phyloP scores from a whole-genome alignment of 2,329 filamentous ascomycete species.

The Microcyclospora pomicola region DNA sequence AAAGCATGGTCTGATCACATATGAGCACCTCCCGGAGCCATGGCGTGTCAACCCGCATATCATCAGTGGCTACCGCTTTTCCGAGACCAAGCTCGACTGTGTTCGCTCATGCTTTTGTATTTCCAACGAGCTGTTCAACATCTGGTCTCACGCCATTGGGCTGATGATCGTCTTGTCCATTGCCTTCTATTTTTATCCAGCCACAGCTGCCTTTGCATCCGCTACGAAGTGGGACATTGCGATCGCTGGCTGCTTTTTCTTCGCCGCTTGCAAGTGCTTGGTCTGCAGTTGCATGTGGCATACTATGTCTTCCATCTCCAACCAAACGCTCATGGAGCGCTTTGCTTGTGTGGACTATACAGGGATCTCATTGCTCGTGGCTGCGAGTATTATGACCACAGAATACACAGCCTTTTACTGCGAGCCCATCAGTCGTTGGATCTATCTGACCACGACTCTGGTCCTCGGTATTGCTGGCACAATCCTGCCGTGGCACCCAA shows the following conservation, averaged over 20 bases:
- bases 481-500: slow-evolving; percentile 89
- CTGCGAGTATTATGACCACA: slow-evolving; percentile 92
- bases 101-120: slow-evolving; percentile 59
- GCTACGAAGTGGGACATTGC: slow-evolving; percentile 81
- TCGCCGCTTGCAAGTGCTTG: slow-evolving; percentile 86
- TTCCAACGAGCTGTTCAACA: slow-evolving; percentile 92
- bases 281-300: slow-evolving; percentile 96
- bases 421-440: slow-evolving; percentile 73
- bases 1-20: slow-evolving; percentile 70
- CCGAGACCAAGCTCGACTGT: slow-evolving; percentile 79
- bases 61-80: slow-evolving; percentile 80
- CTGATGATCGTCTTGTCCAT: slow-evolving; percentile 76
- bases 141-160: slow-evolving; percentile 89
- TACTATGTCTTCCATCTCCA: slow-evolving; percentile 94
- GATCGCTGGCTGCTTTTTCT: slow-evolving; percentile 89
- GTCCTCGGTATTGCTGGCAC: slow-evolving; percentile 73
- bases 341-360: slow-evolving; percentile 99
- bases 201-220: slow-evolving; percentile 69
- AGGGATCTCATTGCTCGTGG: slow-evolving; percentile 86
- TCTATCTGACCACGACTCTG: slow-evolving; percentile 72
- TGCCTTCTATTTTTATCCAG: slow-evolving; percentile 92
- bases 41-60: slow-evolving; percentile 97
- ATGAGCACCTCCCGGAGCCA: slow-evolving; percentile 78
- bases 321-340: slow-evolving; percentile 76
- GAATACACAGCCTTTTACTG: slow-evolving; percentile 99